Conservation (phyloP, 768 basidiomycete genomes). For the Melanogaster broomeanus region DNA sequence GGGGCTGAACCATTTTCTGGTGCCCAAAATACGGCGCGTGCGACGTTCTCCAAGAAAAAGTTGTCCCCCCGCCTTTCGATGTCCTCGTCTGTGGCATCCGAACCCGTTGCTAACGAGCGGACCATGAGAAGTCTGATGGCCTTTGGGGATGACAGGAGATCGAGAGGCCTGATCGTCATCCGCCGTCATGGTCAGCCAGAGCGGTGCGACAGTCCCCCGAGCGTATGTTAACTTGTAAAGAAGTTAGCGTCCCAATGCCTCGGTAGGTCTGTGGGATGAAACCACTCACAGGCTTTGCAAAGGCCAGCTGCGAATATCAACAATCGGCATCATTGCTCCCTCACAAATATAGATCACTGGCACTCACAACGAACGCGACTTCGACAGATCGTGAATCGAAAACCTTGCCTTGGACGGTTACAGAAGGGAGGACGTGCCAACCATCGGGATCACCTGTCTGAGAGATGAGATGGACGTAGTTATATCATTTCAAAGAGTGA, state of each 20-base stretch:
- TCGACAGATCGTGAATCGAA: conserved; percentile 33
- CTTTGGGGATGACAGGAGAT: conserved; percentile 44
- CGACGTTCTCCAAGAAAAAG: conserved; percentile 42
- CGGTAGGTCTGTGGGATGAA: not conserved
- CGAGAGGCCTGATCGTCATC: conserved; percentile 49
- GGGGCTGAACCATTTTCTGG: conserved; percentile 22
- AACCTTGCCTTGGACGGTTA: conserved; percentile 35
- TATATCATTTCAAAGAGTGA: not conserved
- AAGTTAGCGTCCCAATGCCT: not conserved
- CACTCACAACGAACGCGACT: conserved; percentile 37
- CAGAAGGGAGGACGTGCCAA: conserved; percentile 36
- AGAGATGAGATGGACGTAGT: not conserved
- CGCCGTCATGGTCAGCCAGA: conserved; percentile 47
- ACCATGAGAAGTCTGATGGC: conserved; percentile 45
- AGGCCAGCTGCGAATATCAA: conserved; percentile 40
- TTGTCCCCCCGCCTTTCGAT: conserved; percentile 45
- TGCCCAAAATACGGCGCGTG: conserved; percentile 52
- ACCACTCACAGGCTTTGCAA: conserved; percentile 47
- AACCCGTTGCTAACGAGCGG: conserved; percentile 50
- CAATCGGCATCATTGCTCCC: not conserved
- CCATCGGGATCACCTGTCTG: conserved; percentile 43
- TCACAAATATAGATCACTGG: conserved; percentile 17
- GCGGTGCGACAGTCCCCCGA: conserved; percentile 51
- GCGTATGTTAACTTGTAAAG: conserved; percentile 47
- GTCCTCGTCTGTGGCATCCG: conserved; percentile 44